These are phyloP conservation scores for Lonicera japonica DNA, from an alignment of 129 eudicot species.

Conservation along the genomic window DNA sequence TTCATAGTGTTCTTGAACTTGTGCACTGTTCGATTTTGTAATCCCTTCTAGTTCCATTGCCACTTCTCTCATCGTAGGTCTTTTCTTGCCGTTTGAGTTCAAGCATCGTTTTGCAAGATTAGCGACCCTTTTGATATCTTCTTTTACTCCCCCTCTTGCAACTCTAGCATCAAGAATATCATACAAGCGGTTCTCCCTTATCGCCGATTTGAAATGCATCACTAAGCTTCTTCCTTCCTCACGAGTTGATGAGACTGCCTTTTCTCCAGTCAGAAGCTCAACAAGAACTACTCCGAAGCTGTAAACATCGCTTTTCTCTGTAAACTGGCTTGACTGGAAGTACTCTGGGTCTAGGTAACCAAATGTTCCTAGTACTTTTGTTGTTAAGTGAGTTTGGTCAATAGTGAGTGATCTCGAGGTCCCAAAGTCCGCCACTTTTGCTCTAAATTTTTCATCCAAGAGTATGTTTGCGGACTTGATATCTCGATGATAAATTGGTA, in stretches of 20 bases:
- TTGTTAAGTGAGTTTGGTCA: conserved; percentile 27
- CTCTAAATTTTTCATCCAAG: conserved; percentile 25
- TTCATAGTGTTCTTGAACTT: not conserved
- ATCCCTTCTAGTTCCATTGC: conserved; percentile 16
- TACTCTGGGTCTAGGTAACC: conserved; percentile 34
- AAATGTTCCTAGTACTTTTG: conserved; percentile 25
- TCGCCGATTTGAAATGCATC: conserved; percentile 13
- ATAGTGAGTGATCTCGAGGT: conserved; percentile 20
- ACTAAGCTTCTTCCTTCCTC: conserved; percentile 21
- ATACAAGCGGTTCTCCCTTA: conserved; percentile 16
- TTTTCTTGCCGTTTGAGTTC: conserved; percentile 18
- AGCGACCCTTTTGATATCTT: conserved; percentile 12
- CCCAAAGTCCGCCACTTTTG: conserved; percentile 29
- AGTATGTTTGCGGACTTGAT: conserved; percentile 27
- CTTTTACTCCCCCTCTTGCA: conserved; percentile 4
- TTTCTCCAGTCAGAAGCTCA: conserved; percentile 16
- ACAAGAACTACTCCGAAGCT: conserved; percentile 28
- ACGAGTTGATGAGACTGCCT: conserved; percentile 14
- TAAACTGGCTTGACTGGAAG: conserved; percentile 24
- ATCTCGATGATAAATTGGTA: conserved; percentile 30
- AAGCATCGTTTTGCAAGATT: conserved; percentile 23
- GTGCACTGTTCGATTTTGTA: not conserved
- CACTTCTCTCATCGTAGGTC: conserved; percentile 32
- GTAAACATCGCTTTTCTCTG: conserved; percentile 25
- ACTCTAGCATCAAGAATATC: conserved; percentile 16